Base-by-base conservation (phyloP, 352 stramenopile genomes). In the Globisporangium irregulare region DNA sequence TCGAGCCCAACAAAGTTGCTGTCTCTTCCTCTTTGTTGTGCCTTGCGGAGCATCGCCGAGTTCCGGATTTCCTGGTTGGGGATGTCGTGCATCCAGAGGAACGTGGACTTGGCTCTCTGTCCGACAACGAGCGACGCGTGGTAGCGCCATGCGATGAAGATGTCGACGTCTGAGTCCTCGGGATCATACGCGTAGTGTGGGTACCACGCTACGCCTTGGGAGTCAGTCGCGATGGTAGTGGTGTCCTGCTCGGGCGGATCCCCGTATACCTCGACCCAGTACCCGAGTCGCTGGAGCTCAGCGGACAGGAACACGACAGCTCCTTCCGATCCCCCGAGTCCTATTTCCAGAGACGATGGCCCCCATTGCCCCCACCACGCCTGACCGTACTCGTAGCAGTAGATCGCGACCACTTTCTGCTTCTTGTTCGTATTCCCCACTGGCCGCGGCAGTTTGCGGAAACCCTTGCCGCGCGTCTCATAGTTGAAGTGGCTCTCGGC, bases 111-210 rank as follows among this genome's bases (percentile, higher is more conserved):
- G 36, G 77, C 83, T 8, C 53, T 57, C 7, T 62, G 53, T 1
- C 77, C 84, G 12, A 97, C 55, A 0, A 79, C 76, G 36, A 96
- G 68, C 14, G 90, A 97, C 38, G 95, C 85, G 73, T 94, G 78
- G 48, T 97, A 97, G 1, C 93, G 70, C 93, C 93, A 98, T 18
- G 93, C 90, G 18, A 98, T 75, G 64, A 98, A 98, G 38, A 98
- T 74, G 64, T 98, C 89, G 3, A 94, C 76, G 24, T 53, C 67
- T 20, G 25, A 46, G 29, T 92, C 80, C 0, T 84, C 66, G 1
- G 80, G 62, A 62, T 97, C 82, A 71, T 90, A 97, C 14, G 79
- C 55, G 27, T 84, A 77, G 36, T 91, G 78, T 0, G 88, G 84
- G 62, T 94, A 94, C 86, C 86, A 97, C 0, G 71, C 72, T 7